phyloP scores from a whole-genome alignment of 306 rosid genomes.

The Acacia crassicarpa region DNA sequence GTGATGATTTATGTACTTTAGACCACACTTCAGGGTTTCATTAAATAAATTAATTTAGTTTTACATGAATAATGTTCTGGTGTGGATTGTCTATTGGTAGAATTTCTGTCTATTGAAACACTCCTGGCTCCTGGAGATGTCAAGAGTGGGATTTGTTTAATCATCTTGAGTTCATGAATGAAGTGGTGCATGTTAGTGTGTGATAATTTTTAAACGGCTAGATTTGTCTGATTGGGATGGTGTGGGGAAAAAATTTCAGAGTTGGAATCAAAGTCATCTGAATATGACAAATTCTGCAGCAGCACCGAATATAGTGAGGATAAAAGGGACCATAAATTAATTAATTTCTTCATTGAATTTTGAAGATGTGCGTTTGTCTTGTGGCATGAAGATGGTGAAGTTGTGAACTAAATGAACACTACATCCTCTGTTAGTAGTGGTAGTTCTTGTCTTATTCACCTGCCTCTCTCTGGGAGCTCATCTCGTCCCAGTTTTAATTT shows the following conservation, averaged over 20 bases:
- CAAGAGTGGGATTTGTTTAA: neutral
- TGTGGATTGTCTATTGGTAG: conserved; percentile 30
- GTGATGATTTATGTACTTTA: conserved; percentile 57
- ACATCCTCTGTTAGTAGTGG: neutral
- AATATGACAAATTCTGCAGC: conserved; percentile 48
- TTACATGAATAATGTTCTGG: conserved; percentile 11
- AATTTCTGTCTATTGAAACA: neutral
- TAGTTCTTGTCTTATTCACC: neutral
- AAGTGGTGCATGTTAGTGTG: conserved; percentile 22
- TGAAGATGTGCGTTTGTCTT: conserved; percentile 31
- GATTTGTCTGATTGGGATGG: neutral
- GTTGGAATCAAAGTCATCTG: conserved; percentile 28
- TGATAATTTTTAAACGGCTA: conserved; percentile 18
- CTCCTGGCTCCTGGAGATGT: neutral
- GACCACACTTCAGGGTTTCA: conserved; percentile 54
- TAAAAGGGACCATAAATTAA: conserved; percentile 27
- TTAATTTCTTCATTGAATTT: neutral
- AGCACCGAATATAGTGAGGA: conserved; percentile 30
- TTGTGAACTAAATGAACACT: conserved; percentile 25
- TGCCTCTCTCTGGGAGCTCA: neutral
- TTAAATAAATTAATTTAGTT: conserved; percentile 37
- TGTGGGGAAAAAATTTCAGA: neutral
- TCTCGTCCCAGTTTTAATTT: no score
- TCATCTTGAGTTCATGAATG: neutral
- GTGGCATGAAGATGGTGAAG: conserved; percentile 23